phyloP scores from a whole-genome alignment of 371 early-diverging fungal genomes.

The Haplosporangium sp. region DNA sequence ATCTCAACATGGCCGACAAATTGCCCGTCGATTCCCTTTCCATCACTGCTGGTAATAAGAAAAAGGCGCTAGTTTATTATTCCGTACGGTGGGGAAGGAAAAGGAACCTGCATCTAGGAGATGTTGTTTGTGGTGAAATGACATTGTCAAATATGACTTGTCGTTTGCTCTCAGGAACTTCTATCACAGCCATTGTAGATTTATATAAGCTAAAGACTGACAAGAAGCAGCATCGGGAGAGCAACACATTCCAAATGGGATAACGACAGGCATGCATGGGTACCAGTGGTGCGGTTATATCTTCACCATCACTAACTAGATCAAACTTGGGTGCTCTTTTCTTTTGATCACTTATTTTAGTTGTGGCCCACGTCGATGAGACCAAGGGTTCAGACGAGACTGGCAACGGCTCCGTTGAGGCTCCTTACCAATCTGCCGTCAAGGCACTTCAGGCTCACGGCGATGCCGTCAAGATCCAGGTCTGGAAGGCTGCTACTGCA shows the following conservation, averaged over 20 bases:
- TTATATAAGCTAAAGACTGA: no score
- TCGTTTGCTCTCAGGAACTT: no score
- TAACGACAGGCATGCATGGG: no score
- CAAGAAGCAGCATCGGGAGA: no score
- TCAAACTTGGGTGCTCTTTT: not conserved
- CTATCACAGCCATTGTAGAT: no score
- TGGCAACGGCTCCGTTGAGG: conserved; percentile 68
- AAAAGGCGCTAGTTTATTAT: not conserved
- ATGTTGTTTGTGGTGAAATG: not conserved
- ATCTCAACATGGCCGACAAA: conserved; percentile 43
- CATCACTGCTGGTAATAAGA: conserved; percentile 36
- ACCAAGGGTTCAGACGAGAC: conserved; percentile 77
- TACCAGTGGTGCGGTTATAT: not conserved
- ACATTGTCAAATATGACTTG: no score
- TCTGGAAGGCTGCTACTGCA: conserved; percentile 76
- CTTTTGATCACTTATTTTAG: conserved; percentile 2
- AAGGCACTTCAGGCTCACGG: conserved; percentile 72
- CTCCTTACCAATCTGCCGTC: conserved; percentile 77
- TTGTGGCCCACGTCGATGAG: conserved; percentile 73
- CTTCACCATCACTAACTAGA: not conserved
- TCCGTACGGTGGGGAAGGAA: not conserved
- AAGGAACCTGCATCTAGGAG: not conserved
- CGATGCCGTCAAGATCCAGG: conserved; percentile 64
- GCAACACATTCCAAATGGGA: no score
- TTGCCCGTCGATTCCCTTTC: conserved; percentile 49